phyloP scores from a whole-genome alignment of 208 protist genomes.

The Trypanosoma melophagium region DNA sequence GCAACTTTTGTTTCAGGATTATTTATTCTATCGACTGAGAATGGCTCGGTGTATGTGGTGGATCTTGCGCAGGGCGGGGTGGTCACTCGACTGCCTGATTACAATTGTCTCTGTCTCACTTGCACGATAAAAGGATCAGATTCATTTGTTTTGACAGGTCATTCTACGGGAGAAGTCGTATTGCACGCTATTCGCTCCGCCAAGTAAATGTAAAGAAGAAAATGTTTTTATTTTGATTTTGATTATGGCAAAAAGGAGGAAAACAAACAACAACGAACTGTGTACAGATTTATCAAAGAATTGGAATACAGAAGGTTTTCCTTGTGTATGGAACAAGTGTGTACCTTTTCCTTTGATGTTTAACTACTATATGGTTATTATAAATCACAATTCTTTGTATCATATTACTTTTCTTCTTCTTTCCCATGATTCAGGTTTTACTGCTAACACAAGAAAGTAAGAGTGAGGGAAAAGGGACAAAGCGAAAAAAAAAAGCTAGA shows the following conservation, averaged over 20 bases:
- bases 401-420: slow-evolving; percentile 11
- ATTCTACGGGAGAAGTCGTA: slow-evolving; percentile 30
- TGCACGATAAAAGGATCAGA: neutral
- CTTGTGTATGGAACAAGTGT: neutral
- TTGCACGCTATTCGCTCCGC: slow-evolving; percentile 25
- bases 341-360: slow-evolving; percentile 2
- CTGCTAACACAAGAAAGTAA: neutral
- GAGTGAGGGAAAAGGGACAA: slow-evolving; percentile 1
- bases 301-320: neutral
- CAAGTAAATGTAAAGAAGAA: slow-evolving; percentile 27
- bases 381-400: no score
- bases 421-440: neutral
- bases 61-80: slow-evolving; percentile 17
- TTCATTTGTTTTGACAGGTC: slow-evolving; percentile 25
- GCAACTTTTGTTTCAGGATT: slow-evolving; percentile 9
- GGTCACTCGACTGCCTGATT: slow-evolving; percentile 21
- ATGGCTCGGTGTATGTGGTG: slow-evolving; percentile 29
- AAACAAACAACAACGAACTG: slow-evolving; percentile 14
- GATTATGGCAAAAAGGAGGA: neutral
- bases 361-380: neutral
- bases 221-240: neutral
- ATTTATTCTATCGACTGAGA: slow-evolving; percentile 9
- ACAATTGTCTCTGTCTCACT: slow-evolving; percentile 28
- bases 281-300: neutral
- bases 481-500: slow-evolving; percentile 6